These are phyloP conservation scores for Phytophthora crassamura DNA, from an alignment of 352 stramenopile genomes.

Conservation along the genomic window DNA sequence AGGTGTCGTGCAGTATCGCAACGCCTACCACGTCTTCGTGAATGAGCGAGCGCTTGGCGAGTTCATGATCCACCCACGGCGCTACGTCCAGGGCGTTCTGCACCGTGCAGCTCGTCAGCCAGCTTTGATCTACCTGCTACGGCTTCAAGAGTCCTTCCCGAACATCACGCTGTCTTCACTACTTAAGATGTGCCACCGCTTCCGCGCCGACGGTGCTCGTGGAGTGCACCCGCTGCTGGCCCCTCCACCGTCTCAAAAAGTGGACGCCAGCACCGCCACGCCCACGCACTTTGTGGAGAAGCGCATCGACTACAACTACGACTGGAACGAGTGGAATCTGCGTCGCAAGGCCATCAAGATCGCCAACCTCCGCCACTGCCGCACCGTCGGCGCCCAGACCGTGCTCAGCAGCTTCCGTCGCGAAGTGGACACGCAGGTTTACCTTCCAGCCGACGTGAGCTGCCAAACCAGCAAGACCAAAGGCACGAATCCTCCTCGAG, in stretches of 20 bases:
- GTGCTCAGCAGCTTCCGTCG: slow-evolving; percentile 88
- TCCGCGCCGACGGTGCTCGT: slow-evolving; percentile 41
- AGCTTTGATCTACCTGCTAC: slow-evolving; percentile 93
- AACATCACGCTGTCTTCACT: slow-evolving; percentile 75
- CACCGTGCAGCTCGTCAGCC: slow-evolving; percentile 75
- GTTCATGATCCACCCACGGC: slow-evolving; percentile 90
- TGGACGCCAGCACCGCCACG: slow-evolving; percentile 90
- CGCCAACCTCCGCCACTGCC: slow-evolving; percentile 92
- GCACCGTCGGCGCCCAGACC: slow-evolving; percentile 91
- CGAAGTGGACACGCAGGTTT: slow-evolving; percentile 91
- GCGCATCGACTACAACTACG: slow-evolving; percentile 91
- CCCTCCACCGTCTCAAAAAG: slow-evolving; percentile 59
- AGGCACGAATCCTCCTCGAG: slow-evolving; percentile 86
- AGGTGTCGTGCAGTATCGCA: slow-evolving; percentile 91
- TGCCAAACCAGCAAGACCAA: slow-evolving; percentile 86
- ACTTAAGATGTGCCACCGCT: slow-evolving; percentile 64
- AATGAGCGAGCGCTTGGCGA: slow-evolving; percentile 87
- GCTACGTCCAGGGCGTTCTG: slow-evolving; percentile 80
- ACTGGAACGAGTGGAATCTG: slow-evolving; percentile 96
- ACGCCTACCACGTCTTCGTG: slow-evolving; percentile 93
- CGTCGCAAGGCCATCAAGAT: slow-evolving; percentile 90
- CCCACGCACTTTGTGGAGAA: slow-evolving; percentile 94
- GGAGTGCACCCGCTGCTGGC: slow-evolving; percentile 71
- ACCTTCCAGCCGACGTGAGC: slow-evolving; percentile 55
- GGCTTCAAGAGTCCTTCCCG: slow-evolving; percentile 88